Percentiles rank a stretch among this genome's conserved stretches.
phyloP scores from a whole-genome alignment of 371 early-diverging fungal genomes.

The Quaeritorhiza haematococci region DNA sequence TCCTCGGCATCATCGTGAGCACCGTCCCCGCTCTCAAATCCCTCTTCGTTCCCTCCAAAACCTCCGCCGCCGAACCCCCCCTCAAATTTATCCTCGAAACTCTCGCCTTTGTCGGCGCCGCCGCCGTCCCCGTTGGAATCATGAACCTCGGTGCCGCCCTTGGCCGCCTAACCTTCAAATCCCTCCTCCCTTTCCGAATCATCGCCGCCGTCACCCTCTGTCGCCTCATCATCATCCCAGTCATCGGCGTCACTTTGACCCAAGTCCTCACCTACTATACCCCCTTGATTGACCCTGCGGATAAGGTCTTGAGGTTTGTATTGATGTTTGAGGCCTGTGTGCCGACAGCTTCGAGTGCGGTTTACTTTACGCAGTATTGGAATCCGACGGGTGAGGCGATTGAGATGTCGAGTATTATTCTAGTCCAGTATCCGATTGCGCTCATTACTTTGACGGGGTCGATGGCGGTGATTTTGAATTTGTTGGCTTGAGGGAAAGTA shows the following conservation, averaged over 20 bases:
- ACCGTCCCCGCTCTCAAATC: conserved; percentile 30
- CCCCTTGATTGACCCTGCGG: conserved; percentile 20
- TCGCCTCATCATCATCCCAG: conserved; percentile 41
- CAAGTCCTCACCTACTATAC: conserved; percentile 14
- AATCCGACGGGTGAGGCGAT: conserved; percentile 25
- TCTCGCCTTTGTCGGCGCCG: conserved; percentile 37
- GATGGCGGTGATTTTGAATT: not conserved
- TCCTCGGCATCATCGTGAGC: conserved; percentile 41
- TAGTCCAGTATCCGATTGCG: conserved; percentile 22
- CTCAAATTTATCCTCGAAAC: conserved; percentile 42
- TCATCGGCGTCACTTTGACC: conserved; percentile 18
- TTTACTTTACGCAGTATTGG: conserved; percentile 29
- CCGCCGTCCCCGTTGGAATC: conserved; percentile 47
- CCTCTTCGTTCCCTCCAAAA: conserved; percentile 26
- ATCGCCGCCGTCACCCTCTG: conserved; percentile 30
- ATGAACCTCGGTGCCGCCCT: conserved; percentile 52
- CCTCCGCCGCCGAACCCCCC: conserved; percentile 29
- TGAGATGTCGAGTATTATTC: conserved; percentile 25
- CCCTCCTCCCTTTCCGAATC: conserved; percentile 16
- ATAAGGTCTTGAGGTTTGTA: conserved; percentile 49
- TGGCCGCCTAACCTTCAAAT: conserved; percentile 34
- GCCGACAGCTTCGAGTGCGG: conserved; percentile 29
- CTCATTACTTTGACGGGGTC: conserved; percentile 2
- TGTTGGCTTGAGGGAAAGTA: not conserved
- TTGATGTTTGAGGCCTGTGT: conserved; percentile 41